phyloP scores from a whole-genome alignment of 1,284 basidiomycete genomes.

The Termitomyces sp. region DNA sequence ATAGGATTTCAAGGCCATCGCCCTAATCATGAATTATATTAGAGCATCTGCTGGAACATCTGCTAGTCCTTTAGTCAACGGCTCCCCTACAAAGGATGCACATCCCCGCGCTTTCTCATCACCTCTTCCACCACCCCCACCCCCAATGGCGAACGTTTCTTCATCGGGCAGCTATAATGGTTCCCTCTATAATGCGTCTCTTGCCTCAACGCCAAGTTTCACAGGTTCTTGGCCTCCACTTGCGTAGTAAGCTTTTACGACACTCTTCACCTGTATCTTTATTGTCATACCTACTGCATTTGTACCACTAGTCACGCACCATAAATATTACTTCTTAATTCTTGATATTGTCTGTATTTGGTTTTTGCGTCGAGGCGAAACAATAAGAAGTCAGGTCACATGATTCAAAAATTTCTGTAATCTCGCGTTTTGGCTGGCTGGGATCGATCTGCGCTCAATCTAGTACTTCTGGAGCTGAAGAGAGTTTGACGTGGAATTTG shows the following conservation, averaged over 20 bases:
- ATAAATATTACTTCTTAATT: constrained; percentile 7
- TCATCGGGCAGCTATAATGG: constrained; percentile 30
- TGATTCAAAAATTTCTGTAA: constrained; percentile 14
- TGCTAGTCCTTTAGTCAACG: constrained; percentile 20
- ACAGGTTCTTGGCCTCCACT: constrained; percentile 13
- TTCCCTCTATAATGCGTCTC: constrained; percentile 29
- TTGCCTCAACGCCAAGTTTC: constrained; percentile 24
- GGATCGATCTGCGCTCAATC: constrained; percentile 9
- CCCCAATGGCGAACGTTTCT: constrained; percentile 22
- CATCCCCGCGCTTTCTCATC: constrained; percentile 18
- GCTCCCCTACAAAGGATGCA: constrained; percentile 29
- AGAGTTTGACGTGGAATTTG: not conserved
- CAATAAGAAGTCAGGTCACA: constrained; percentile 5
- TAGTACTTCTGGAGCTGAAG: not conserved
- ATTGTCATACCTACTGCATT: constrained; percentile 13
- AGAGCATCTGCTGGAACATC: constrained; percentile 14
- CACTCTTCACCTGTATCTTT: constrained; percentile 7
- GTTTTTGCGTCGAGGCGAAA: not conserved
- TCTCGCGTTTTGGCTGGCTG: constrained; percentile 2
- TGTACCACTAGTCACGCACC: constrained; percentile 15
- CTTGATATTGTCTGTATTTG: not conserved
- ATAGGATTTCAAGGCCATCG: not conserved
- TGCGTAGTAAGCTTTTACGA: constrained; percentile 10
- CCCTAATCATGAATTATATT: not conserved
- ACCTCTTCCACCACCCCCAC: constrained; percentile 24